phyloP scores from a whole-genome alignment of 139 green algal species.

The Choricystis sp. region DNA sequence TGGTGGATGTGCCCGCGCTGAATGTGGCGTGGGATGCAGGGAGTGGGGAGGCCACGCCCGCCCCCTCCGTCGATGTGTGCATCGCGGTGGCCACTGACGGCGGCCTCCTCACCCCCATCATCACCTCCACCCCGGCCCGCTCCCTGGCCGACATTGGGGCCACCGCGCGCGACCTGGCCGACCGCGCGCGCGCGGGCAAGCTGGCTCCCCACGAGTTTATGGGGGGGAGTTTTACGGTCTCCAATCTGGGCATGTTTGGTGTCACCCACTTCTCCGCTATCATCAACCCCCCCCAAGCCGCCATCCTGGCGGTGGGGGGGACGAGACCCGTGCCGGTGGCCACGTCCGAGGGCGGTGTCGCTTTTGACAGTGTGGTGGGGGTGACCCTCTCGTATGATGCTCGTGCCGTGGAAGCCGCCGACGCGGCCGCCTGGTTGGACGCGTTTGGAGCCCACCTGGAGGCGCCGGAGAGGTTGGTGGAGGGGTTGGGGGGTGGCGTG shows the following conservation, averaged over 20 bases:
- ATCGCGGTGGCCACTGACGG: slow-evolving; percentile 74
- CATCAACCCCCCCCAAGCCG: slow-evolving; percentile 76
- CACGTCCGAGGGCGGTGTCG: no score
- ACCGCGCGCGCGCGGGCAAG: slow-evolving; percentile 59
- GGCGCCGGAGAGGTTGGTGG: not conserved
- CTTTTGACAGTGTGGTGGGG: not conserved
- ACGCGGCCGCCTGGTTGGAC: not conserved
- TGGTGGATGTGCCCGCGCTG: slow-evolving; percentile 54
- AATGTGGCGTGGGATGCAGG: slow-evolving; percentile 31
- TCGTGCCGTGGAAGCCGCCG: not conserved
- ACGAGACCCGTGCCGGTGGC: not conserved
- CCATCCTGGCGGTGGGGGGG: not conserved
- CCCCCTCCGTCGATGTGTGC: slow-evolving; percentile 45
- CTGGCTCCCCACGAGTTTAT: slow-evolving; percentile 85
- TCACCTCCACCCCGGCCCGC: slow-evolving; percentile 49
- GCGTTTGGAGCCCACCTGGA: not conserved
- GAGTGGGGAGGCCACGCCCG: slow-evolving; percentile 1
- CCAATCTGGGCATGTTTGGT: slow-evolving; percentile 87
- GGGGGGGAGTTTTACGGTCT: slow-evolving; percentile 56
- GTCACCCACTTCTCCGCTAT: slow-evolving; percentile 78
- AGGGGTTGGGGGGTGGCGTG: not conserved
- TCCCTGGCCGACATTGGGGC: slow-evolving; percentile 19
- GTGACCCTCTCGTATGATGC: not conserved
- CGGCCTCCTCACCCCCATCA: slow-evolving; percentile 84
- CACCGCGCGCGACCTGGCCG: slow-evolving; percentile 55